Base-by-base conservation (phyloP, 2,329 filamentous ascomycete genomes). In the Thermochaetoides dissita region DNA sequence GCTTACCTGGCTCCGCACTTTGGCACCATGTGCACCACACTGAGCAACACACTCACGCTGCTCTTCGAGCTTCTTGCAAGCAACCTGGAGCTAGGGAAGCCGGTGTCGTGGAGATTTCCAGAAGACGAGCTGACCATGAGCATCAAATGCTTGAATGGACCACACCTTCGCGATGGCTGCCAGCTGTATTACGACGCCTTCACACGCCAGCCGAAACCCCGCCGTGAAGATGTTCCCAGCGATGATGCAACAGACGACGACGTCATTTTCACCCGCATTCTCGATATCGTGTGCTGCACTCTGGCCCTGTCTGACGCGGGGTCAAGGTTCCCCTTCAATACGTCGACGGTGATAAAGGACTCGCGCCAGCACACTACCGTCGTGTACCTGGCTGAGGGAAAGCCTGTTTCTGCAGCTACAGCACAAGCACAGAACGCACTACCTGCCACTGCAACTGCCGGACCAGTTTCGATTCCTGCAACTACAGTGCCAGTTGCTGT, bases 71-170 rank as follows among this genome's bases (percentile, higher is more conserved):
- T 64, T 8, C 65, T 67, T 46, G 59, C 61, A 10, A 56, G 55
- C 30, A 59, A 60, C 10, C 48, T 56, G 12, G 57, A 60, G 8
- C 52, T 63, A 10, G 62, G 54, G 10, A 44, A 57, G 7, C 51
- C 61, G 7, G 67, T 63, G 36, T 63, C 63, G 10, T 76, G 74
- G 52, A 58, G 75, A 12, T 62, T 76, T 1, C 50, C 60, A 0
- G 72, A 76, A 51, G 72, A 76, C 43, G 49, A 68, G 43, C 60
- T 68, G 45, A 58, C 63, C 10, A 55, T 65, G 9, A 68, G 69
- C 4, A 53, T 71, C 30, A 57, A 59, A 10, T 62, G 67, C 3
- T 55, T 72, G 11, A 59, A 60, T 36, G 57, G 60, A 12, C 54
- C 60, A 1, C 46, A 53, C 8, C 53, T 70, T 5, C 63, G 64